Evolutionary conservation across 2,329 filamentous ascomycete species (phyloP).

Genomic region (Fusarium scirpi): DNA sequence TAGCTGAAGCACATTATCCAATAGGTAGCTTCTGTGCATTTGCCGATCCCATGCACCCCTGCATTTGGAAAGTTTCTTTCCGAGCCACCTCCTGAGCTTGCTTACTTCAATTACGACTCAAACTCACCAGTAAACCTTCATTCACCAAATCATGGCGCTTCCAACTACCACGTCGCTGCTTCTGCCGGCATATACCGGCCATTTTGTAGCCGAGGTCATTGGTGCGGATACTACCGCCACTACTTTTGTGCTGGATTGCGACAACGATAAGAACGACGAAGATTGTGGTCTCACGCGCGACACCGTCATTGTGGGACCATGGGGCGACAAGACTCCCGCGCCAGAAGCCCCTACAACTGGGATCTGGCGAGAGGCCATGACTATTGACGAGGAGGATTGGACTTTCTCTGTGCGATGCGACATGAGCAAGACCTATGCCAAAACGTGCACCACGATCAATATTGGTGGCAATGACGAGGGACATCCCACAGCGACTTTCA

Average conservation of each 20-base stretch:
- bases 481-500: not conserved
- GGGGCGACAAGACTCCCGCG: not conserved
- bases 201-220: not conserved
- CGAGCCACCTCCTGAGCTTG: not conserved
- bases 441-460: not conserved
- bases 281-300: not conserved
- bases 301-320: not conserved
- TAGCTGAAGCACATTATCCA: accelerated
- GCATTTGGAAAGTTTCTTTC: not conserved
- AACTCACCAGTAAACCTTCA: not conserved
- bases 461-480: not conserved
- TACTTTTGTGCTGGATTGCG: not conserved
- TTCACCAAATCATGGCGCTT: not conserved
- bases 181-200: not conserved
- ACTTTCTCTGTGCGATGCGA: not conserved
- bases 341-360: not conserved
- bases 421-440: not conserved
- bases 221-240: not conserved
- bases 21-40: not conserved
- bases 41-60: not conserved
- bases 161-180: not conserved
- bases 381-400: not conserved
- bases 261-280: not conserved
- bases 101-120: not conserved
- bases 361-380: not conserved